Evolutionary conservation across 768 basidiomycete genomes (phyloP).

Genomic region (Xerocomellus dryophilus): DNA sequence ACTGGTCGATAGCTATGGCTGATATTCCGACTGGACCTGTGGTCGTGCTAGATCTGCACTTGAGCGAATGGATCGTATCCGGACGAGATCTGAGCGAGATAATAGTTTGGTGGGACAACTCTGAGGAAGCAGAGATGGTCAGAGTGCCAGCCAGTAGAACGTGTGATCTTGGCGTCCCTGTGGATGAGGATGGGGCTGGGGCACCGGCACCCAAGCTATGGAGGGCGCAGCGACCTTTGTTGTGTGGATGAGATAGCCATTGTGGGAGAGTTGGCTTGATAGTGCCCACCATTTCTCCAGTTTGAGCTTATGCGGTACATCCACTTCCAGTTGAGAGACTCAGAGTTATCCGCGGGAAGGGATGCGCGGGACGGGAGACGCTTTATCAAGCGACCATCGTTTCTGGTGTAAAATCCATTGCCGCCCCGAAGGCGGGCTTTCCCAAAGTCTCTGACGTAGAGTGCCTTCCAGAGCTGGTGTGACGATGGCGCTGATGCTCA

Average conservation of each 20-base stretch:
- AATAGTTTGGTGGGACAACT: slow-evolving; percentile 19
- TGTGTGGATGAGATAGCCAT: slow-evolving; percentile 20
- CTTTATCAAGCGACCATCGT: slow-evolving; percentile 57
- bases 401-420: slow-evolving; percentile 54
- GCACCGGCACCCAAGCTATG: slow-evolving; percentile 29
- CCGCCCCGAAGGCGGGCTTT: slow-evolving; percentile 65
- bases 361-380: slow-evolving; percentile 53
- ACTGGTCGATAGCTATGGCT: slow-evolving; percentile 72
- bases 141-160: slow-evolving; percentile 59
- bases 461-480: slow-evolving; percentile 59
- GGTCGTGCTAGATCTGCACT: slow-evolving; percentile 40
- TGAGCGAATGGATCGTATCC: slow-evolving; percentile 37
- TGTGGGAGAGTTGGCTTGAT: slow-evolving; percentile 8
- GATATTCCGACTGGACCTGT: slow-evolving; percentile 46
- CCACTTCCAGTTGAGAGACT: slow-evolving; percentile 68
- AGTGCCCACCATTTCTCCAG: slow-evolving; percentile 67
- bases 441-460: slow-evolving; percentile 65
- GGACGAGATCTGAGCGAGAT: slow-evolving; percentile 24
- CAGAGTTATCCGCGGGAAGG: slow-evolving; percentile 26
- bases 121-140: slow-evolving; percentile 55
- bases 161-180: slow-evolving; percentile 34
- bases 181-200: too few species aligned
- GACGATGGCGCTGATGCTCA: slow-evolving; percentile 13
- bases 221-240: slow-evolving; percentile 62
- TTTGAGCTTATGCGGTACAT: slow-evolving; percentile 85